Evolutionary conservation across 1,284 basidiomycete species (phyloP).

Genomic region (Naganishia albida): DNA sequence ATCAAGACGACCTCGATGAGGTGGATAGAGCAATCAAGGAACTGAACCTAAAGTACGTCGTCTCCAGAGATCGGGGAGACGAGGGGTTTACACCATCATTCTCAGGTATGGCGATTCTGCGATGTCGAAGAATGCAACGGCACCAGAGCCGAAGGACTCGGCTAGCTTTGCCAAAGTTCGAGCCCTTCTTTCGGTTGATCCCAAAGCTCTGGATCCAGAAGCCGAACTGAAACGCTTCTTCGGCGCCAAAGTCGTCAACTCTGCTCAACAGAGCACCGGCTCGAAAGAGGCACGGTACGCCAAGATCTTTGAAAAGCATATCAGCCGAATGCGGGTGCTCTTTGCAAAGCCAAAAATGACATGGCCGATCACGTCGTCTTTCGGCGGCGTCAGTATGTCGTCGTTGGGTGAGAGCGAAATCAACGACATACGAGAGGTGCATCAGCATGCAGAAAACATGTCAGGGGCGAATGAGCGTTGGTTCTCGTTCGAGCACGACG

Average conservation of each 20-base stretch:
- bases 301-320: constrained; percentile 36
- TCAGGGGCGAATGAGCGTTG: constrained; percentile 62
- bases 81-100: neutral
- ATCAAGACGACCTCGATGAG: constrained; percentile 68
- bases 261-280: constrained; percentile 28
- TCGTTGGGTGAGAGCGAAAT: constrained; percentile 63
- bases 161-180: constrained; percentile 39
- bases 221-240: constrained; percentile 89
- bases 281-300: constrained; percentile 29
- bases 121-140: neutral
- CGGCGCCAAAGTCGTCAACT: constrained; percentile 75
- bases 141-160: constrained; percentile 12
- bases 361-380: constrained; percentile 55
- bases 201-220: constrained; percentile 77
- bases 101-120: constrained; percentile 11
- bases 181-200: constrained; percentile 70
- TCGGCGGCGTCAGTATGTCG: constrained; percentile 65
- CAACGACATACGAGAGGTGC: constrained; percentile 39
- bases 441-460: constrained; percentile 25
- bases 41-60: constrained; percentile 69
- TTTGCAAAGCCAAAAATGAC: constrained; percentile 38
- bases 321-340: constrained; percentile 42
- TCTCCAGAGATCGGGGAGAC: neutral
- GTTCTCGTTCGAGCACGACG: constrained; percentile 84
- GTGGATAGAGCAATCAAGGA: constrained; percentile 79